Percentiles rank a stretch among this genome's conserved stretches.
Conservation (phyloP, 768 basidiomycete species). For the Dentipellis sp. region DNA sequence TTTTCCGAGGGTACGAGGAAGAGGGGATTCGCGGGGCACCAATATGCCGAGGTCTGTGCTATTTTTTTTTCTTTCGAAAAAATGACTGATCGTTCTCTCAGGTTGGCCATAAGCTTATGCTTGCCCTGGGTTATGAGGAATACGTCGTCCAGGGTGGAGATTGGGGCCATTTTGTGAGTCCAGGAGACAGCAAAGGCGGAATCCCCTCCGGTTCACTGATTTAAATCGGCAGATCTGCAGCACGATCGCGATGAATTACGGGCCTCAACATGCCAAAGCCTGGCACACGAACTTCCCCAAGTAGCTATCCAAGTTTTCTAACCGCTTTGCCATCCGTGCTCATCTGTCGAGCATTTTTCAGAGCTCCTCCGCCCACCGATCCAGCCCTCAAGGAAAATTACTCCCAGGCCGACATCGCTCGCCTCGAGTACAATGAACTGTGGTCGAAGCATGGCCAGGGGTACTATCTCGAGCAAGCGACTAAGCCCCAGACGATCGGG, state of each 20-base stretch:
- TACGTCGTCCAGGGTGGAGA: constrained; percentile 41
- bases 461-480: constrained; percentile 23
- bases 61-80: background rate
- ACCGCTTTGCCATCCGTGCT: no score
- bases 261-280: constrained; percentile 35
- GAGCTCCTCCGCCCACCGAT: constrained; percentile 14
- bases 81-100: background rate
- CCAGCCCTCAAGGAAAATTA: constrained; percentile 21
- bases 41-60: constrained; percentile 19
- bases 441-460: constrained; percentile 20
- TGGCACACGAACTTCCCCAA: constrained; percentile 42
- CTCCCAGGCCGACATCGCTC: constrained; percentile 19
- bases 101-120: constrained; percentile 21
- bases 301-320: constrained; percentile 19
- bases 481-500: constrained; percentile 29
- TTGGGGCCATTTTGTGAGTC: constrained; percentile 31
- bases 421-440: constrained; percentile 13
- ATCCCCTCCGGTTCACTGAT: background rate
- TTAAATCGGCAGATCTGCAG: background rate
- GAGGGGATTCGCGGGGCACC: constrained; percentile 15
- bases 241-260: constrained; percentile 19
- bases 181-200: background rate
- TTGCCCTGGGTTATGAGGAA: constrained; percentile 19
- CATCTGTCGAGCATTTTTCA: background rate
- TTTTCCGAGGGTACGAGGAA: constrained; percentile 19